Evolutionary conservation across 345 rosid genomes (phyloP), one percentile per base, ranked within the genome.

Genomic region (Aethionema arabicum): DNA sequence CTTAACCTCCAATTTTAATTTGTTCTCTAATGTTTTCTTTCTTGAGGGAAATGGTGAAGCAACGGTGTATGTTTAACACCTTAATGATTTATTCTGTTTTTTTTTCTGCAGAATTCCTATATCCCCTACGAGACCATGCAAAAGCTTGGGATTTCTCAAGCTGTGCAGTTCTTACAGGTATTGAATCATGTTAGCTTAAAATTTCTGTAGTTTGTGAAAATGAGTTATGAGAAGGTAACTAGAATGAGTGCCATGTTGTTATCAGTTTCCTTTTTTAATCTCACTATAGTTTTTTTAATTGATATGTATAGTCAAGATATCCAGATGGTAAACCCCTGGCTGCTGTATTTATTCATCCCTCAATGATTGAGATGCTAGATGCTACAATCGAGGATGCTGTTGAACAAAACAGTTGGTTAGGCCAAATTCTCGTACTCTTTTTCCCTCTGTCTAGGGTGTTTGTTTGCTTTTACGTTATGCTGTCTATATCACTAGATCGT

Each of bases 121-220:
- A 75, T 92, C 65, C 72, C 74, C 56, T 89, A 89, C 58, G 95
- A 89, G 13, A 74, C 87, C 37, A 63, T 92, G 82, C 82, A 80
- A 61, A 92, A 90, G 58, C 97, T 92, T 69, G 97, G 99, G 30
- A 89, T 92, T 74, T 76, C 88, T 52, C 95, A 89, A 76, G 88
- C 96, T 58, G 76, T 84, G 50, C 96, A 84, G 78, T 89, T 78
- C 78, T 77, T 92, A 77, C 97, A 87, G 99, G 99, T 89, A 80
- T 70, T 67, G 40, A 69, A 39, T 67, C 57, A 62, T 13, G 15
- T 62, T 48, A 10, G 21, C 39, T 61, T 61, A 12, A 6, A 56
- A 12, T 59, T 29, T 40, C 42, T 51, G 55, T 67, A 62, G 49
- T 65, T 40, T 67, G 10, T 49, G 27, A 55, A 61, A 39, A 43